Evolutionary conservation across 345 rosid species (phyloP).

Genomic region (Nasturtium officinale): DNA sequence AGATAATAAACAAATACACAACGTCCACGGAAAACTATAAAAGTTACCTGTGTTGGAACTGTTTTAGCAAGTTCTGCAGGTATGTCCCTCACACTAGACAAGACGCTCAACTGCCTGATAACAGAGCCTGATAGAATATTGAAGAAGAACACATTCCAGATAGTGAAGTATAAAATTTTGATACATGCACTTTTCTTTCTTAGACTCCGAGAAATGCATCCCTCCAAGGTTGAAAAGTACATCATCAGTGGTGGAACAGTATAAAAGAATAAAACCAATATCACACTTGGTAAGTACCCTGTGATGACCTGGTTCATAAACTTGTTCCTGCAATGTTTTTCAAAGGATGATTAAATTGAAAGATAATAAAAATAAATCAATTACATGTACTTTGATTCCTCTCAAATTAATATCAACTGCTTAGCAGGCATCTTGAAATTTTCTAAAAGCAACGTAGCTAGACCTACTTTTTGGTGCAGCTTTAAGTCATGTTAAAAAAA

Average conservation of each 20-base stretch:
- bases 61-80: conserved; percentile 72
- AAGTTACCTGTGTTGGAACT: conserved; percentile 74
- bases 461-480: background rate
- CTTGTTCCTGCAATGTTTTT: conserved; percentile 48
- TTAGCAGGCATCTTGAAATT: conserved; percentile 13
- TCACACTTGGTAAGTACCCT: conserved; percentile 96
- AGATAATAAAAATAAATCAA: background rate
- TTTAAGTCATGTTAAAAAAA: conserved; percentile 16
- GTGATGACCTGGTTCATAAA: conserved; percentile 63
- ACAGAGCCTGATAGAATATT: conserved; percentile 82
- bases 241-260: conserved; percentile 91
- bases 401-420: background rate
- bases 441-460: background rate
- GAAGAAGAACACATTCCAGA: conserved; percentile 93
- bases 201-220: conserved; percentile 67
- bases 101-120: conserved; percentile 49
- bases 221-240: conserved; percentile 79
- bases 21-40: background rate
- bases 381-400: background rate
- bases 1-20: background rate
- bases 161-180: conserved; percentile 80
- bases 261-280: conserved; percentile 64
- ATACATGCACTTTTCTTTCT: conserved; percentile 85
- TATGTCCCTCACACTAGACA: conserved; percentile 64
- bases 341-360: conserved; percentile 9